Evolutionary conservation across 2,329 filamentous ascomycete species (phyloP).

Genomic region (Colletotrichum brevisporum): DNA sequence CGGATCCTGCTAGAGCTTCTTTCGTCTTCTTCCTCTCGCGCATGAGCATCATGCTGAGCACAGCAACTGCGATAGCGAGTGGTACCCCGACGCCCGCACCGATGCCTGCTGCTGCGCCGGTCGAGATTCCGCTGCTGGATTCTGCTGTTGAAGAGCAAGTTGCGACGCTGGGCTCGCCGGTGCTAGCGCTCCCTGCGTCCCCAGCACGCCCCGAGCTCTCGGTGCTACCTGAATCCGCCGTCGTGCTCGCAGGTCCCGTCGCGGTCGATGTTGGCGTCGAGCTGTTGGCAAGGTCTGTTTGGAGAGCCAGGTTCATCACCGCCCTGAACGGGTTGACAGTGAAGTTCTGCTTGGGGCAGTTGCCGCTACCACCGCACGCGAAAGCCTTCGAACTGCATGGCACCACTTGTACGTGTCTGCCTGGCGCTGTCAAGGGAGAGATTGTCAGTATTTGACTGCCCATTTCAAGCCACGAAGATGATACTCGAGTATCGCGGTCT

Average conservation of each 20-base stretch:
- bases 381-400: conserved; percentile 12
- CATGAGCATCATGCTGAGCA: conserved; percentile 30
- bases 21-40: conserved; percentile 35
- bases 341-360: conserved; percentile 30
- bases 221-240: neutral
- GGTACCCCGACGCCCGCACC: conserved; percentile 32
- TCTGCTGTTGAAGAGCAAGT: conserved; percentile 5
- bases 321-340: conserved; percentile 18
- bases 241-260: neutral
- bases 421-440: neutral
- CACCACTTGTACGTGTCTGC: neutral
- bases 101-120: conserved; percentile 31
- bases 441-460: neutral
- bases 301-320: conserved; percentile 29
- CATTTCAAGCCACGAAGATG: neutral
- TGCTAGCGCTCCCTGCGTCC: neutral
- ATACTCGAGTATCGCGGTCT: no score
- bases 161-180: neutral
- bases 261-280: neutral
- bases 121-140: conserved; percentile 19
- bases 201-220: neutral
- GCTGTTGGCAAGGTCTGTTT: conserved; percentile 12
- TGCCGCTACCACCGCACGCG: conserved; percentile 19
- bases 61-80: conserved; percentile 20
- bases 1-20: neutral